Evolutionary conservation across 192 early-diverging fungal genomes (phyloP).

Genomic region (Physocladia obscura): DNA sequence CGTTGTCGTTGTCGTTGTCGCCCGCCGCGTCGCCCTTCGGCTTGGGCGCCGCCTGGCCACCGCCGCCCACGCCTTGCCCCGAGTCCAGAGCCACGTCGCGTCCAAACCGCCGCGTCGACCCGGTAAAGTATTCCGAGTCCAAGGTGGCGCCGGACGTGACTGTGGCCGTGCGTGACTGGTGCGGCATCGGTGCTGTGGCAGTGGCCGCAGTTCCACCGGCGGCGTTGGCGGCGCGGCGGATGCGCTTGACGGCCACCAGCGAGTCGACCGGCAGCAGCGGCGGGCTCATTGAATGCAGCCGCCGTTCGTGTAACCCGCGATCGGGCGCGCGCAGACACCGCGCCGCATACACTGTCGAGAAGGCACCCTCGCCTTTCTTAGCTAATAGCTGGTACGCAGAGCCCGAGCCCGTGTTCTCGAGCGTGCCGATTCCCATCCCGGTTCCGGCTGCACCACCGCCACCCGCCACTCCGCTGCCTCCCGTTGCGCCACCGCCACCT

Average conservation of each 20-base stretch:
- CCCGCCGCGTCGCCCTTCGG: background rate
- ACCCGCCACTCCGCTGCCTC: too few species aligned
- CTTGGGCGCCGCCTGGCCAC: background rate
- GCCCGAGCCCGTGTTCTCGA: conserved; percentile 18
- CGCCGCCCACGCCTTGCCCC: background rate
- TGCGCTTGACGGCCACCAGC: conserved; percentile 21
- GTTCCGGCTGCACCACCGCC: background rate
- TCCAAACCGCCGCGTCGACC: too few species aligned
- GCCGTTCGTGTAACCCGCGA: background rate
- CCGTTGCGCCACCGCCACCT: too few species aligned
- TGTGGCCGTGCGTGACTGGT: background rate
- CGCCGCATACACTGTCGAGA: conserved; percentile 20
- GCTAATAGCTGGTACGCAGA: background rate
- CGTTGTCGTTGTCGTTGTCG: background rate
- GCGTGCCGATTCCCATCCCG: background rate
- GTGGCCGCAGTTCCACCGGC: background rate
- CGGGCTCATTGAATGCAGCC: conserved; percentile 19
- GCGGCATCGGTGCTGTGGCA: background rate
- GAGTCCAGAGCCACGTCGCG: background rate
- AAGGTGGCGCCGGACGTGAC: background rate
- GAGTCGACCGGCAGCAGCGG: background rate
- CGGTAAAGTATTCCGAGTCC: too few species aligned
- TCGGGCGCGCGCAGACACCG: background rate
- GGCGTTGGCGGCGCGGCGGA: background rate
- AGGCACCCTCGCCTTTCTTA: conserved; percentile 20